Base-by-base conservation (phyloP, 805 yeast species). In the Cyberlindnera bimundalis region DNA sequence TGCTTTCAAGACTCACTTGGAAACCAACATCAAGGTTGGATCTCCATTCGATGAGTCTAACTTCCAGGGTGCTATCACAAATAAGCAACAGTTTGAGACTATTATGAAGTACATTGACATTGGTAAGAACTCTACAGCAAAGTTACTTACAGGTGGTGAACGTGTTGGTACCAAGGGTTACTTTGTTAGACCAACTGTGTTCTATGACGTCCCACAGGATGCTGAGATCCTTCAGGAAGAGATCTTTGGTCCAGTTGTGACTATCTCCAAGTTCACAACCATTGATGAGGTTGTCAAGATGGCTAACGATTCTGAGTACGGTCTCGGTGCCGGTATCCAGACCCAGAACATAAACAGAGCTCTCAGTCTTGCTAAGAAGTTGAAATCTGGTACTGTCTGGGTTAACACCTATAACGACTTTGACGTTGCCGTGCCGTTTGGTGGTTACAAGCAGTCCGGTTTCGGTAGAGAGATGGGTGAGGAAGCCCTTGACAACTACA, bases 401-500 rank as follows among this genome's bases (percentile, higher is more conserved):
- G 68, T 82, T 49, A 84, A 84, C 73, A 82, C 89, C 43, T 83
- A 82, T 67, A 83, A 83, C 59, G 88, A 81, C 61, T 81, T 83
- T 76, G 79, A 83, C 60, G 76, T 74, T 39, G 68, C 73, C 61
- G 84, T 81, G 61, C 90, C 91, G 67, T 84, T 84, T 59, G 91
- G 91, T 63, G 91, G 91, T 59, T 81, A 67, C 70, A 80, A 81
- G 59, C 81, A 81, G 67, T 78, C 86, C 47, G 91, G 91, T 64
- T 74, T 82, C 62, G 93, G 93, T 63, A 80, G 87, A 72, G 93
- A 84, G 71, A 81, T 84, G 90, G 93, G 93, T 66, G 65, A 65
- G 34, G 89, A 83, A 60, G 88, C 84, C 38, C 73, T 81, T 51
- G 87, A 81, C 51, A 78, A 79, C 69, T 84, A 83, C 73, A 77